phyloP scores from a whole-genome alignment of 2,329 filamentous ascomycete species.

The Leptodontidium sp. region DNA sequence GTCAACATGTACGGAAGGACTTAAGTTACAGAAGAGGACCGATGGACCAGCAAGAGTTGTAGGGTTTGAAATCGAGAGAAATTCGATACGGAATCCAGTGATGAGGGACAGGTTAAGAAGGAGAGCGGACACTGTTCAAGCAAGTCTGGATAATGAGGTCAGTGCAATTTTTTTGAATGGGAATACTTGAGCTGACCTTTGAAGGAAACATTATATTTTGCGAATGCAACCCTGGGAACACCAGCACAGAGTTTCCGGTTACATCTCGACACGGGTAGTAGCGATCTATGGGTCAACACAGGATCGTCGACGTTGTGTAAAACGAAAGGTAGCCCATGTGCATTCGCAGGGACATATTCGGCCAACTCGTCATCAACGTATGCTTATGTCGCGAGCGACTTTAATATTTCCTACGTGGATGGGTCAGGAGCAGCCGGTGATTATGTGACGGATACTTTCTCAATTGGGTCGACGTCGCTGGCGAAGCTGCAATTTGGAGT shows the following conservation, averaged over 20 bases:
- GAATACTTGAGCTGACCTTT: conserved; percentile 36
- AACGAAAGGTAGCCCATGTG: conserved; percentile 59
- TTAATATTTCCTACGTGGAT: conserved; percentile 90
- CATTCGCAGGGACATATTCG: conserved; percentile 69
- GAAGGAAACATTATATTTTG: conserved; percentile 69
- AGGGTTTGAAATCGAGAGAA: conserved; percentile 44
- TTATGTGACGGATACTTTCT: conserved; percentile 79
- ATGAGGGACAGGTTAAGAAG: conserved; percentile 50
- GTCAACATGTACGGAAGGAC: conserved; percentile 41
- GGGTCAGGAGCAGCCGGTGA: conserved; percentile 79
- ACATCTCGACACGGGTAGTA: conserved; percentile 74
- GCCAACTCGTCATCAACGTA: conserved; percentile 81
- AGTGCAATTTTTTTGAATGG: conserved; percentile 13
- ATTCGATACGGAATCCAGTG: conserved; percentile 40
- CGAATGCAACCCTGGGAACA: conserved; percentile 69
- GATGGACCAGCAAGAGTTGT: conserved; percentile 44
- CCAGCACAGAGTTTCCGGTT: conserved; percentile 64
- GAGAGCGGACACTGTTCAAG: conserved; percentile 55
- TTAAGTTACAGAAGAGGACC: conserved; percentile 41
- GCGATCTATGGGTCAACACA: conserved; percentile 76
- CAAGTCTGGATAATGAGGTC: conserved; percentile 65
- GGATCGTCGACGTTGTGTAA: conserved; percentile 67
- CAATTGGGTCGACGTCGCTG: conserved; percentile 62
- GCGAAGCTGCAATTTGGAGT: conserved; percentile 74
- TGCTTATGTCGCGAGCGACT: conserved; percentile 73